A percentile compares a stretch with the other conserved stretches of the same genome.
phyloP scores from a whole-genome alignment of 495 filamentous ascomycete species.

The Penicillium nucicola region DNA sequence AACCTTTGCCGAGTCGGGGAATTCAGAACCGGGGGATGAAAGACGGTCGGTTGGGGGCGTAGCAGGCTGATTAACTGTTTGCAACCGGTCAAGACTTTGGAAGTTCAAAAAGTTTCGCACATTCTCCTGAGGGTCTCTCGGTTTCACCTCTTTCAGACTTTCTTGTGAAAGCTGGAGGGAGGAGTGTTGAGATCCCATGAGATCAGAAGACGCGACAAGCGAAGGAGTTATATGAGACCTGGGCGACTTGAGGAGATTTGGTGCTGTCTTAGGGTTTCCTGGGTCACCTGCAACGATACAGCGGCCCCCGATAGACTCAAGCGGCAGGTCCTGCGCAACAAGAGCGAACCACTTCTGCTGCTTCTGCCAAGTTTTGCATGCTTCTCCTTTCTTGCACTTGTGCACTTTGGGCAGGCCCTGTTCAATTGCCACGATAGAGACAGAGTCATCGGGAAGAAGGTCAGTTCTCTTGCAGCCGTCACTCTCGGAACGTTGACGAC shows the following conservation, averaged over 20 bases:
- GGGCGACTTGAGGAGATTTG: constrained; percentile 25
- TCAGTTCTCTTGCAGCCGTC: constrained; percentile 48
- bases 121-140: constrained; percentile 83
- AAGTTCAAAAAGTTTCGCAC: constrained; percentile 83
- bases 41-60: constrained; percentile 48
- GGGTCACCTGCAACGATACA: constrained; percentile 63
- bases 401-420: constrained; percentile 82
- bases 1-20: constrained; percentile 41
- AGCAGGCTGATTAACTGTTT: constrained; percentile 36
- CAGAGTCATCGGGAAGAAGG: constrained; percentile 72
- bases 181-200: constrained; percentile 63
- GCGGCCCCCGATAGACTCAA: constrained; percentile 5
- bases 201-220: constrained; percentile 85
- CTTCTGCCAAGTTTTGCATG: constrained; percentile 75
- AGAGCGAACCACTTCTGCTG: constrained; percentile 49
- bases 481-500: constrained; percentile 30
- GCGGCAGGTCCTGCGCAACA: constrained; percentile 14
- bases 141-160: constrained; percentile 60
- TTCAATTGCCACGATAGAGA: constrained; percentile 90
- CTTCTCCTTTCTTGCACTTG: constrained; percentile 84
- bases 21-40: constrained; percentile 35
- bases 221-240: constrained; percentile 56
- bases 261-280: constrained; percentile 64
- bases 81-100: constrained; percentile 55
- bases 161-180: constrained; percentile 69